phyloP scores from a whole-genome alignment of 2,329 filamentous ascomycete genomes.

The Curvularia hawaiiensis region DNA sequence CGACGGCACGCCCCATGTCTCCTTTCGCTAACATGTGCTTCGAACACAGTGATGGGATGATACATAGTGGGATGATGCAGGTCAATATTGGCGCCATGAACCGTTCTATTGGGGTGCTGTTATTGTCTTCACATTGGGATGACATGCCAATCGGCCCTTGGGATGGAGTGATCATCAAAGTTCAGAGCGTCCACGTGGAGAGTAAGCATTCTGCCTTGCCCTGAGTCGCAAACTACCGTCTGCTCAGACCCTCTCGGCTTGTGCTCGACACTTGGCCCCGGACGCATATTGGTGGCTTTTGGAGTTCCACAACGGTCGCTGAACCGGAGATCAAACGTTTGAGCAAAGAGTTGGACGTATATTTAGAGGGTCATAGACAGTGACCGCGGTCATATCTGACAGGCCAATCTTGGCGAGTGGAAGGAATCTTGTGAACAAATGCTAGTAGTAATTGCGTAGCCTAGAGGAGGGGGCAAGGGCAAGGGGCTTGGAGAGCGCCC shows the following conservation, averaged over 20 bases:
- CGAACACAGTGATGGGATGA: constrained; percentile 1
- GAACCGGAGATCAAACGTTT: neutral
- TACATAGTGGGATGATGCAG: constrained; percentile 14
- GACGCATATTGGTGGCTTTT: constrained; percentile 7
- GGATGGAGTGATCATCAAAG: constrained; percentile 3
- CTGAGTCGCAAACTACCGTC: constrained; percentile 1
- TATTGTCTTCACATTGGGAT: constrained; percentile 9
- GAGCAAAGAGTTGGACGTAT: neutral
- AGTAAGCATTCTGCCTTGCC: constrained; percentile 1
- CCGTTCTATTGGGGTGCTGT: constrained; percentile 21
- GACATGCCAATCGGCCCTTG: constrained; percentile 1
- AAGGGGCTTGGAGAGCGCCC: neutral
- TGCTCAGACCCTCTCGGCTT: neutral
- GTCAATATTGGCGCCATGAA: constrained; percentile 14
- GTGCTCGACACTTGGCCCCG: neutral
- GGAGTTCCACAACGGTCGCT: neutral
- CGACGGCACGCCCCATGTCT: constrained; percentile 17
- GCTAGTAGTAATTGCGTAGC: neutral
- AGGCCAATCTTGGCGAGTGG: neutral
- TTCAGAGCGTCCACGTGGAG: constrained; percentile 10
- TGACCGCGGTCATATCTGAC: neutral
- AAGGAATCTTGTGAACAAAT: neutral
- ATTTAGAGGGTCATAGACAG: neutral
- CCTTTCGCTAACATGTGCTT: constrained; percentile 11
- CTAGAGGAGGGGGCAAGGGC: neutral